Evolutionary conservation across 176 grass and related monocot species (phyloP).

Genomic region (Oryza nivara): DNA sequence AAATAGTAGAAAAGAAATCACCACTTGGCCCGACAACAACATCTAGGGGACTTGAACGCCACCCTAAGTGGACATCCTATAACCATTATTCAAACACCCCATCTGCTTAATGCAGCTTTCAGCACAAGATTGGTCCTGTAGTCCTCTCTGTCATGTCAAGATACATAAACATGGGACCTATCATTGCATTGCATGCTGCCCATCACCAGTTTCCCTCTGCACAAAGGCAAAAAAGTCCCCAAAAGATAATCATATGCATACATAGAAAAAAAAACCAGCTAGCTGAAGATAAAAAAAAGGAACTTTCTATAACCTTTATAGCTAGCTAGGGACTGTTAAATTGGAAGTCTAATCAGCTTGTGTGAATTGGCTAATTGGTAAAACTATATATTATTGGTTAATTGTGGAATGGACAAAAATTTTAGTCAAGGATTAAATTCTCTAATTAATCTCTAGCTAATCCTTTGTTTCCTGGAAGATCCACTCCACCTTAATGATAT

Average conservation of each 20-base stretch:
- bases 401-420: not conserved
- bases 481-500: constrained; percentile 14
- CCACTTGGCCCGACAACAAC: constrained; percentile 55
- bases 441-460: not conserved
- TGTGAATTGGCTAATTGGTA: not conserved
- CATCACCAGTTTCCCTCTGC: constrained; percentile 13
- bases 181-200: constrained; percentile 44
- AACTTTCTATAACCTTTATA: not conserved
- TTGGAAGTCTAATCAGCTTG: not conserved
- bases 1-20: not conserved
- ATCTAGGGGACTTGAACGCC: constrained; percentile 57
- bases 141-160: constrained; percentile 49
- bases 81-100: constrained; percentile 56
- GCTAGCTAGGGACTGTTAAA: not conserved
- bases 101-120: constrained; percentile 46
- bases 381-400: too few relatives aligned
- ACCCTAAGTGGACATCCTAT: constrained; percentile 55
- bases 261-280: not conserved
- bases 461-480: not conserved
- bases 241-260: not conserved
- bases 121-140: constrained; percentile 38
- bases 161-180: constrained; percentile 53
- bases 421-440: not conserved
- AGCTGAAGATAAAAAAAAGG: not conserved
- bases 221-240: not conserved